phyloP scores from a whole-genome alignment of 2,329 filamentous ascomycete species.

The Plectosphaerella plurivora region DNA sequence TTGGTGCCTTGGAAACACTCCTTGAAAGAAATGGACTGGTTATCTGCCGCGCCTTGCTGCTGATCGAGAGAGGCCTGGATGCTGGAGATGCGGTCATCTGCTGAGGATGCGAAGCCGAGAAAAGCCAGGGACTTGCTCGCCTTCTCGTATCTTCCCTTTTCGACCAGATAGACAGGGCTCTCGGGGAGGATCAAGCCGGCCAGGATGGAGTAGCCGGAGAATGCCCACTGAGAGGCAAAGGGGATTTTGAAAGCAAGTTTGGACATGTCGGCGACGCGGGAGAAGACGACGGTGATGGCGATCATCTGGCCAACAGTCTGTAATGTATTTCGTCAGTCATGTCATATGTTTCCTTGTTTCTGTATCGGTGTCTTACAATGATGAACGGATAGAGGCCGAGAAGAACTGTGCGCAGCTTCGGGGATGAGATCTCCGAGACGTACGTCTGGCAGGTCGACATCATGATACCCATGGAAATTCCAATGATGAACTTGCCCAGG shows the following conservation, averaged over 20 bases:
- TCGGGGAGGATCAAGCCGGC: neutral
- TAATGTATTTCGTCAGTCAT: neutral
- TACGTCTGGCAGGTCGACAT: neutral
- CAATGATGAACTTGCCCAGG: neutral
- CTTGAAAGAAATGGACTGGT: neutral
- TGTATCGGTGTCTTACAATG: neutral
- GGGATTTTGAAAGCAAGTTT: neutral
- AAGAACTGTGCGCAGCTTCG: neutral
- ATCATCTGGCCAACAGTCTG: neutral
- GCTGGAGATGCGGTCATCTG: neutral
- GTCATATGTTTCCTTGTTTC: no score
- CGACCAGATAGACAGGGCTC: conserved; percentile 2
- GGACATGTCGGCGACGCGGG: neutral
- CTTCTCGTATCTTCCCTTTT: neutral
- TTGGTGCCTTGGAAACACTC: conserved; percentile 3
- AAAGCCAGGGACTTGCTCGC: neutral
- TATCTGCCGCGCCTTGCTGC: neutral
- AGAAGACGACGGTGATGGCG: neutral
- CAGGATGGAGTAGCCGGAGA: neutral
- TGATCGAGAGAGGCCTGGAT: neutral
- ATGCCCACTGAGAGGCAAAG: conserved; percentile 6
- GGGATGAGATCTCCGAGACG: neutral
- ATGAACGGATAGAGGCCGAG: neutral
- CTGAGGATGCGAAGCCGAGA: neutral
- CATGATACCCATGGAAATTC: neutral